Percentiles rank a stretch among this genome's conserved stretches.
phyloP scores from a whole-genome alignment of 345 rosid genomes.

The Eucalyptus guilfoylei region DNA sequence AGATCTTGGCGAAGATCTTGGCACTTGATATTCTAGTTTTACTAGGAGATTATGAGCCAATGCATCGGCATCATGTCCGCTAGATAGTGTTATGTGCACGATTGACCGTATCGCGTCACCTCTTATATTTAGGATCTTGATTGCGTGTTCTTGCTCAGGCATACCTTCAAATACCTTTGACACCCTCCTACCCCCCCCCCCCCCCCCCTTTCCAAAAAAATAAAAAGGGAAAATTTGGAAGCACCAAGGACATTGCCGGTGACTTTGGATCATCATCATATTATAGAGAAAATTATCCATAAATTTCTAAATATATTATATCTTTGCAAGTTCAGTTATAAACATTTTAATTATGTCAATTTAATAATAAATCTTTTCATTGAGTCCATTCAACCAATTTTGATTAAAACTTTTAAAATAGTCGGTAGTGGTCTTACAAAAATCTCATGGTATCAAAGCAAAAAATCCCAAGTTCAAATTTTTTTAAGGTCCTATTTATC shows the following conservation, averaged over 20 bases:
- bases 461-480: fast-evolving
- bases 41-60: background rate
- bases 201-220: no score
- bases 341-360: no score
- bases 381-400: fast-evolving
- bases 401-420: background rate
- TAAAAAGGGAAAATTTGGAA: no score
- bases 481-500: no score
- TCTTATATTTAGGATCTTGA: background rate
- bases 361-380: no score
- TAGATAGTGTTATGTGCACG: background rate
- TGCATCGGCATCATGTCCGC: background rate
- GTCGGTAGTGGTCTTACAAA: fast-evolving
- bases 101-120: background rate
- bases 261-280: background rate
- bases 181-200: no score
- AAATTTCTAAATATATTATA: no score
- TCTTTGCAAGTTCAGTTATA: no score
- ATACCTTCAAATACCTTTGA: background rate
- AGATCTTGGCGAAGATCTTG: background rate
- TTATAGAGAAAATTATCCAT: no score
- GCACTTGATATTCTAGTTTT: background rate
- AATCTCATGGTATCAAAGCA: no score
- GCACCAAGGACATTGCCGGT: background rate
- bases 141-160: background rate